Conservation (phyloP, 2,329 filamentous ascomycete species). For the Aureobasidium zeae region DNA sequence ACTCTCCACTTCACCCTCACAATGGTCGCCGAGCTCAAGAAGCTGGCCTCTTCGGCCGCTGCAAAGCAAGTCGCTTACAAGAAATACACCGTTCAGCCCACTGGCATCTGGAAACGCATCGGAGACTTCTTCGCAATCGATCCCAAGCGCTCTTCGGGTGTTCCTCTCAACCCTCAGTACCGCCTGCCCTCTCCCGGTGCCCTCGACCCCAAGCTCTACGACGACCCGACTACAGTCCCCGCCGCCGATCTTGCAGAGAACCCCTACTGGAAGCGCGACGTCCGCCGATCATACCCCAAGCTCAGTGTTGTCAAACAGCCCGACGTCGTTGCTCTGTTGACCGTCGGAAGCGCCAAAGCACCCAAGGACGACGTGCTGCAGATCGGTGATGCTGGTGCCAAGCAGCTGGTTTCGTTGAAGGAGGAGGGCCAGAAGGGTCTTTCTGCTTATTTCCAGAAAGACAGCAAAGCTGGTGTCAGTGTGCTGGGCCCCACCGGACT, state of each 20-base stretch:
- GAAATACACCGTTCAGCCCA: constrained; percentile 95
- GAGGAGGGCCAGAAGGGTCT: constrained; percentile 66
- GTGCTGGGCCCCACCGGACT: constrained; percentile 68
- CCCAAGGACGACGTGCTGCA: constrained; percentile 71
- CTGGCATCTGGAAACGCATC: constrained; percentile 77
- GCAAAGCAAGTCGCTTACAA: constrained; percentile 33
- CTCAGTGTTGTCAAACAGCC: constrained; percentile 72
- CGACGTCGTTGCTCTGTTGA: constrained; percentile 76
- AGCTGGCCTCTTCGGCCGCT: constrained; percentile 18
- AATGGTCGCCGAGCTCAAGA: constrained; percentile 19
- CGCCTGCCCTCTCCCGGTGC: constrained; percentile 75
- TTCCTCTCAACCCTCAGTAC: constrained; percentile 88
- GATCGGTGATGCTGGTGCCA: constrained; percentile 62
- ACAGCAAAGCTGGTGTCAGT: constrained; percentile 43
- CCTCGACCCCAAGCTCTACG: constrained; percentile 60
- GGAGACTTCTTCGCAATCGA: constrained; percentile 73
- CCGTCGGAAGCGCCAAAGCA: constrained; percentile 67
- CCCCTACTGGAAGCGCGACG: constrained; percentile 92
- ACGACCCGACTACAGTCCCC: constrained; percentile 75
- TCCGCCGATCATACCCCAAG: constrained; percentile 70
- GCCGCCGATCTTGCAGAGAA: constrained; percentile 84
- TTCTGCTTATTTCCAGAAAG: constrained; percentile 62
- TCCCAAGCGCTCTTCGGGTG: constrained; percentile 77
- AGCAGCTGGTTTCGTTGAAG: constrained; percentile 66
- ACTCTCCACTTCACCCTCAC: constrained; percentile 3